Evolutionary conservation across 106 monocot genomes (phyloP).

Genomic region (Alisma plantagoaquatica): DNA sequence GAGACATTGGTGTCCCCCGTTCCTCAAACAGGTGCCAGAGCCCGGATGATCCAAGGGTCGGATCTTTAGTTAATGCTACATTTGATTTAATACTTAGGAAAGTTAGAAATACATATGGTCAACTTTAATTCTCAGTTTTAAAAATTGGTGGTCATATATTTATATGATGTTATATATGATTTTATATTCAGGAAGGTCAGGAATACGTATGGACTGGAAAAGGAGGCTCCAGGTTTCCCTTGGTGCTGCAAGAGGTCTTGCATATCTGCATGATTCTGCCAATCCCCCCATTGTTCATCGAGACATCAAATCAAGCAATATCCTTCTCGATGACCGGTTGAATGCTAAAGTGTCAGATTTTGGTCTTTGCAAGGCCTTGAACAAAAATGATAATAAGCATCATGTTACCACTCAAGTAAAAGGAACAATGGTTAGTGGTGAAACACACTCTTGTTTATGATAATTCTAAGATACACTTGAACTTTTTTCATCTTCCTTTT

Average conservation of each 20-base stretch:
- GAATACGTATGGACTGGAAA: conserved; percentile 57
- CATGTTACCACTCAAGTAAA: conserved; percentile 70
- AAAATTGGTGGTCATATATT: too few relatives aligned
- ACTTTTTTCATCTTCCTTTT: conserved; percentile 4
- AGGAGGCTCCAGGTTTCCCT: conserved; percentile 46
- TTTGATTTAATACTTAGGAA: too few relatives aligned
- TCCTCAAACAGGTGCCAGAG: too few relatives aligned
- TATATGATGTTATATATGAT: too few relatives aligned
- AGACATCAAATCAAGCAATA: conserved; percentile 69
- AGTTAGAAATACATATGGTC: too few relatives aligned
- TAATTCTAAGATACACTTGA: neutral
- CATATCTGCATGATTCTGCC: conserved; percentile 66
- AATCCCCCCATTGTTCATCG: conserved; percentile 66
- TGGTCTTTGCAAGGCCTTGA: conserved; percentile 58
- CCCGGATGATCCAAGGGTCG: too few relatives aligned
- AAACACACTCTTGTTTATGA: neutral
- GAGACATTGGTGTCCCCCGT: too few relatives aligned
- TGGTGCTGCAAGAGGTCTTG: conserved; percentile 54
- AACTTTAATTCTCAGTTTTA: too few relatives aligned
- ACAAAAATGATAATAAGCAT: conserved; percentile 9
- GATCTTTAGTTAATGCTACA: too few relatives aligned
- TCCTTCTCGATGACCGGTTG: conserved; percentile 49
- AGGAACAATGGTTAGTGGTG: conserved; percentile 52
- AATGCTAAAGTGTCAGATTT: conserved; percentile 77
- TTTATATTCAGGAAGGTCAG: conserved; percentile 40